Base-by-base conservation (phyloP, 345 rosid species). In the Brassica nigra region DNA sequence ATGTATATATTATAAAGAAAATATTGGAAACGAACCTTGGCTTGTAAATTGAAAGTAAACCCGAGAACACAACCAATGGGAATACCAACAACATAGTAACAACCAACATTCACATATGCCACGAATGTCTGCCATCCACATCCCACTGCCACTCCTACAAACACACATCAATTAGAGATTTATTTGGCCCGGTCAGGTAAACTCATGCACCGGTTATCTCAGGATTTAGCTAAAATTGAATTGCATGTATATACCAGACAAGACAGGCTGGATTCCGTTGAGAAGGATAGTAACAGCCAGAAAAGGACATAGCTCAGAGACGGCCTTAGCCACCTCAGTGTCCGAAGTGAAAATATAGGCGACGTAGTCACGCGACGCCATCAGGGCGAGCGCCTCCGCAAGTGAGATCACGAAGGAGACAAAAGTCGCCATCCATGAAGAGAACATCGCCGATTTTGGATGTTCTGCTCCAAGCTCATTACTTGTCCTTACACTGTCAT, bases 41-140 rank as follows among this genome's bases (percentile, higher is more conserved):
- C 85, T 8, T 89, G 91, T 0, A 77, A 78, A 66, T 84, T 12
- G 52, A 83, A 82, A 62, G 68, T 84, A 71, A 90, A 89, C 9
- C 95, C 95, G 27, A 89, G 87, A 77, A 90, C 1, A 72, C 83
- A 86, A 1, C 85, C 95, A 81, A 68, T 1, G 0, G 92, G 95
- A 68, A 90, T 69, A 27, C 95, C 92, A 42, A 87, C 73, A 6
- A 85, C 6, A 73, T 90, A 89, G 69, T 88, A 90, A 23, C 92
- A 88, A 20, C 86, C 89, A 1, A 90, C 78, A 8, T 90, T 90
- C 2, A 88, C 90, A 65, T 84, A 85, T 1, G 94, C 94, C 62
- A 90, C 91, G 49, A 85, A 86, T 14, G 90, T 78, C 78, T 88
- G 95, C 91, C 95, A 90, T 79, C 92, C 95, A 52, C 95, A 86